Evolutionary conservation across 345 rosid species (phyloP).

Genomic region (Lepidium aucheri): DNA sequence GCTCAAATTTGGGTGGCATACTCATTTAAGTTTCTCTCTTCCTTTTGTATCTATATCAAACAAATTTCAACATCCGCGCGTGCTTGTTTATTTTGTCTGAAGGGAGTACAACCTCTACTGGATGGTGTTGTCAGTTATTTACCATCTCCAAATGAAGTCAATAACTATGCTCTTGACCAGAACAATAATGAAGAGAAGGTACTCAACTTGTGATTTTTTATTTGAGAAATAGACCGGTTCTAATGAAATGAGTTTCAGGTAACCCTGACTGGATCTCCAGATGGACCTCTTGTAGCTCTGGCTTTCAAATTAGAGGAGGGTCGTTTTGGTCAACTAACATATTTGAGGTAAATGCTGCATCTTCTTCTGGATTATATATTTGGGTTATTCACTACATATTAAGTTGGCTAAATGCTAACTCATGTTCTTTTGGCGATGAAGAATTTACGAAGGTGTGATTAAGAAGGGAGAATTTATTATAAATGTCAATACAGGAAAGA

Average conservation of each 20-base stretch:
- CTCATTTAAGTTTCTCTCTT: neutral
- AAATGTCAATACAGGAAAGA: slow-evolving; percentile 91
- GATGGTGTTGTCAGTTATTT: slow-evolving; percentile 82
- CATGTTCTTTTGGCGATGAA: slow-evolving; percentile 28
- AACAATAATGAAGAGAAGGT: slow-evolving; percentile 85
- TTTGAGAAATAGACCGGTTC: neutral
- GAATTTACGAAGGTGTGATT: slow-evolving; percentile 89
- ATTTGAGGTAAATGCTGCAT: slow-evolving; percentile 48
- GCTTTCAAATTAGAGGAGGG: slow-evolving; percentile 99
- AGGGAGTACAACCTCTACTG: slow-evolving; percentile 96
- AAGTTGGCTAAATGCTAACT: slow-evolving; percentile 26
- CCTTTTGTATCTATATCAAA: neutral
- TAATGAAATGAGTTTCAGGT: slow-evolving; percentile 41
- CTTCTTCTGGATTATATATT: neutral
- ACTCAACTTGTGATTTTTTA: slow-evolving; percentile 2
- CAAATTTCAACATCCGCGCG: neutral
- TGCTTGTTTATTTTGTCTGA: slow-evolving; percentile 1
- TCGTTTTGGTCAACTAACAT: slow-evolving; percentile 91
- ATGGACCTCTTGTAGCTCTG: slow-evolving; percentile 94
- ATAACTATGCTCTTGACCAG: slow-evolving; percentile 92
- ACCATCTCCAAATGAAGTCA: slow-evolving; percentile 90
- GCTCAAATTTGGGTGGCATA: neutral
- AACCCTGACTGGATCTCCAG: slow-evolving; percentile 68
- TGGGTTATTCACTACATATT: neutral
- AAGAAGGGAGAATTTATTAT: slow-evolving; percentile 88